Evolutionary conservation across 1,139 yeast genomes (phyloP), one percentile per base, ranked within the genome.

Genomic region (Geotrichum reessii): DNA sequence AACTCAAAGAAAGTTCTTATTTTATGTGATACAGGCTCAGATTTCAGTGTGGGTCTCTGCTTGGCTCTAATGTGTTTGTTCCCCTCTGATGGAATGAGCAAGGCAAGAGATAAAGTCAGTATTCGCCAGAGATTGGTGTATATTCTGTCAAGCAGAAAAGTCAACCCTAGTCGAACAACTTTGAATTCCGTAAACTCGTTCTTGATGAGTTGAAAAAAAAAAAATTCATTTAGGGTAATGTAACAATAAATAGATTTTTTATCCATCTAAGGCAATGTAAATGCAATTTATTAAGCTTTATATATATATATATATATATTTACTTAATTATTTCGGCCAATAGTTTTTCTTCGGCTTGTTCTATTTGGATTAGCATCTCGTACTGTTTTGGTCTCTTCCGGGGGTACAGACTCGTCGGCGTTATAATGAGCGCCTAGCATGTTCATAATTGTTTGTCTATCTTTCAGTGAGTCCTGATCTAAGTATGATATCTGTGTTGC

Each of bases 91-190:
- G 61, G 62, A 2, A 55, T 61, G 3, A 50, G 62, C 3, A 62
- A 64, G 9, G 58, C 64, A 6, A 67, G 66, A 31, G 63, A 63
- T 53, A 71, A 55, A 71, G 77, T 12, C 72, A 77, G 47, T 3
- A 80, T 90, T 8, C 80, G 83, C 59, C 79, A 78, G 63, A 85
- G 86, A 60, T 71, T 88, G 51, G 81, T 84, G 1, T 70, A 71
- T 57, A 66, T 89, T 5, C 76, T 79, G 25, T 72, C 76, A 3
- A 65, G 73, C 2, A 71, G 78, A 24, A 80, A 78, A 52, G 81
- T 81, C 8, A 87, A 88, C 62, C 96, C 96, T 0, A 84, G 92
- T 61, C 74, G 97, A 57, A 83, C 87, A 28, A 86, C 95, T 0
- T 73, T 89, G 48, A 93, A 87, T 57, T 56, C 71, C 2, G 65